Conservation (phyloP, 164 flowering plant species). For the Annona squamosa region DNA sequence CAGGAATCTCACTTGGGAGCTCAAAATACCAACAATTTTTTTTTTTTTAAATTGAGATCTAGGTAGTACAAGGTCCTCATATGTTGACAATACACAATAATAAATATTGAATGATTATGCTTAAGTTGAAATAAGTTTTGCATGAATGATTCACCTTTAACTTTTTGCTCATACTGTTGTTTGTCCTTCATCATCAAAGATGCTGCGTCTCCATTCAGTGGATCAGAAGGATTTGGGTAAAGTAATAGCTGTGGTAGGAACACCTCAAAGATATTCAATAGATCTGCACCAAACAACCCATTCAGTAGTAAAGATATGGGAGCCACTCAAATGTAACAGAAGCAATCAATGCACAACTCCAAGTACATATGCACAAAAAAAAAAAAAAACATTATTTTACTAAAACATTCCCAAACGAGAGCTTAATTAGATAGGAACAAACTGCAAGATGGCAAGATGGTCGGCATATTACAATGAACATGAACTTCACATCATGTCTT, state of each 20-base stretch:
- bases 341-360: not conserved
- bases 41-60: too few species aligned
- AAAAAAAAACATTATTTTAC: not conserved
- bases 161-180: slow-evolving; percentile 58
- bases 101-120: not conserved
- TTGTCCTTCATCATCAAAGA: slow-evolving; percentile 65
- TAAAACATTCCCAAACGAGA: not conserved
- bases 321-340: not conserved
- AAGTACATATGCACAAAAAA: not conserved
- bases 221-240: slow-evolving; percentile 76
- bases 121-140: not conserved
- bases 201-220: slow-evolving; percentile 74
- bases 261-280: slow-evolving; percentile 61
- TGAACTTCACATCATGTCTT: too few species aligned
- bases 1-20: too few species aligned
- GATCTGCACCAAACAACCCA: slow-evolving; percentile 36
- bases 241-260: slow-evolving; percentile 79
- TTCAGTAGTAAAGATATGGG: not conserved
- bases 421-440: not conserved
- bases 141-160: slow-evolving; percentile 39
- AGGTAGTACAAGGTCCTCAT: too few species aligned
- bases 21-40: too few species aligned
- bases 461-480: not conserved
- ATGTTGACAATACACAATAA: not conserved
- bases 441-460: not conserved